Conservation (phyloP, 2,329 filamentous ascomycete species). For the Fusarium sp. region DNA sequence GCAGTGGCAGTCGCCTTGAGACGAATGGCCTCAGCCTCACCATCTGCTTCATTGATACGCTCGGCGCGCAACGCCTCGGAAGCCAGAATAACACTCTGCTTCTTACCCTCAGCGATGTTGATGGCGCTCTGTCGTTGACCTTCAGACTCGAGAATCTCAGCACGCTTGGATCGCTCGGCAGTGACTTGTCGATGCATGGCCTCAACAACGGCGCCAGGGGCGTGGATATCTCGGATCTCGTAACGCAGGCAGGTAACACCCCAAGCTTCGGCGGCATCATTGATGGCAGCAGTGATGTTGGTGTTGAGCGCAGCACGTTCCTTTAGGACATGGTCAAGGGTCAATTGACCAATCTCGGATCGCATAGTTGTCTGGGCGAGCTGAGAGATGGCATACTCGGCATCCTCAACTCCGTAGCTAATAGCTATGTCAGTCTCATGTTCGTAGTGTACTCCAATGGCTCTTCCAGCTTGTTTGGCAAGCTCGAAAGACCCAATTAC, state of each 20-base stretch:
- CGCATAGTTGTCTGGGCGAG: slow-evolving; percentile 99
- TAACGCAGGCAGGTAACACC: slow-evolving; percentile 96
- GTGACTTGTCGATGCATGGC: slow-evolving; percentile 99
- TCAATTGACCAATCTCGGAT: slow-evolving; percentile 95
- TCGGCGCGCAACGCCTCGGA: slow-evolving; percentile 91
- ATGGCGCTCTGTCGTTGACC: slow-evolving; percentile 97
- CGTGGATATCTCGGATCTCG: slow-evolving; percentile 98
- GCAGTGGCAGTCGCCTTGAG: slow-evolving; percentile 89
- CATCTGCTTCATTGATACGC: slow-evolving; percentile 90
- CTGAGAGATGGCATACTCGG: slow-evolving; percentile 98
- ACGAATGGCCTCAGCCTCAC: slow-evolving; percentile 93
- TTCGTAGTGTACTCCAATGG: not conserved
- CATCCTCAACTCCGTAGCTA: slow-evolving; percentile 97
- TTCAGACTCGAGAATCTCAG: slow-evolving; percentile 96
- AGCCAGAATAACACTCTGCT: slow-evolving; percentile 95
- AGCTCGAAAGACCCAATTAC: not conserved
- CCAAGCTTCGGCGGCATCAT: slow-evolving; percentile 97
- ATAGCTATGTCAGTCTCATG: slow-evolving; percentile 11
- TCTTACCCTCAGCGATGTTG: slow-evolving; percentile 97
- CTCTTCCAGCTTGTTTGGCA: not conserved
- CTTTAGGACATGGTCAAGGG: slow-evolving; percentile 96
- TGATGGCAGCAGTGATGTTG: slow-evolving; percentile 99
- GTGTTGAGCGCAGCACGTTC: slow-evolving; percentile 95
- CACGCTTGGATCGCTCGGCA: slow-evolving; percentile 95
- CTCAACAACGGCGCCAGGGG: slow-evolving; percentile 90